phyloP scores from a whole-genome alignment of 2,329 filamentous ascomycete genomes.

The Hawksworthiomyces lignivorus region DNA sequence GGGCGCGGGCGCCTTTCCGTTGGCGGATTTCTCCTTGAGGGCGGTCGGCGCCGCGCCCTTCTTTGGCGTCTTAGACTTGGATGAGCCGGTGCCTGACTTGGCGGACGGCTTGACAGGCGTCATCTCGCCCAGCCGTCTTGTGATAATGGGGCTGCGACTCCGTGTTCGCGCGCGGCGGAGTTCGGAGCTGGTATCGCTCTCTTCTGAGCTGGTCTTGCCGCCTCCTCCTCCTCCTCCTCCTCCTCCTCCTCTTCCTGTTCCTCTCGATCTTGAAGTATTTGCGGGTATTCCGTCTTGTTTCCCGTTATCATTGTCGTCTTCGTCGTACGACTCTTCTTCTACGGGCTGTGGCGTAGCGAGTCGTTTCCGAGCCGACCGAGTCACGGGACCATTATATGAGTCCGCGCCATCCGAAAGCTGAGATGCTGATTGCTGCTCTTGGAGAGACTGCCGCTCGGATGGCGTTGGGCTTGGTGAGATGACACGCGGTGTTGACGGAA shows the following conservation, averaged over 20 bases:
- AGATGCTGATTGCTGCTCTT: neutral
- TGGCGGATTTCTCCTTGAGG: conserved; percentile 14
- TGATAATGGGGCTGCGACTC: conserved; percentile 59
- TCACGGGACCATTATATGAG: conserved; percentile 66
- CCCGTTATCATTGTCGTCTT: conserved; percentile 33
- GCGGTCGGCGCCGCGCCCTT: too few relatives aligned
- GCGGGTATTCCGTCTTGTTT: too few relatives aligned
- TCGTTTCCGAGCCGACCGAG: conserved; percentile 61
- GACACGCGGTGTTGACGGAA: conserved; percentile 76
- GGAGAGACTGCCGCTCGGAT: conserved; percentile 48
- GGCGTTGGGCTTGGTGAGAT: conserved; percentile 82
- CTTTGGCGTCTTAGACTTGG: too few relatives aligned
- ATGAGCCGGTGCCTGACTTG: conserved; percentile 20
- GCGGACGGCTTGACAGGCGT: conserved; percentile 30
- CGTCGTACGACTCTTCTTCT: conserved; percentile 48
- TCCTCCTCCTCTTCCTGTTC: neutral
- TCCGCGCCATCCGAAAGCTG: conserved; percentile 26
- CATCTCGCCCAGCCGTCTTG: conserved; percentile 45
- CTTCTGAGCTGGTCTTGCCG: conserved; percentile 5
- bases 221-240: neutral
- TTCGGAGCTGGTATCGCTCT: conserved; percentile 34
- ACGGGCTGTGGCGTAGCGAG: conserved; percentile 50
- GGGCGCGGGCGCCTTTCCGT: conserved; percentile 15
- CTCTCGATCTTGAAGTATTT: too few relatives aligned
- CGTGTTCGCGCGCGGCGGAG: conserved; percentile 59